Evolutionary conservation across 2,329 filamentous ascomycete genomes (phyloP), one percentile per base, ranked within the genome.

Genomic region (Cercospora zeae-maydis): DNA sequence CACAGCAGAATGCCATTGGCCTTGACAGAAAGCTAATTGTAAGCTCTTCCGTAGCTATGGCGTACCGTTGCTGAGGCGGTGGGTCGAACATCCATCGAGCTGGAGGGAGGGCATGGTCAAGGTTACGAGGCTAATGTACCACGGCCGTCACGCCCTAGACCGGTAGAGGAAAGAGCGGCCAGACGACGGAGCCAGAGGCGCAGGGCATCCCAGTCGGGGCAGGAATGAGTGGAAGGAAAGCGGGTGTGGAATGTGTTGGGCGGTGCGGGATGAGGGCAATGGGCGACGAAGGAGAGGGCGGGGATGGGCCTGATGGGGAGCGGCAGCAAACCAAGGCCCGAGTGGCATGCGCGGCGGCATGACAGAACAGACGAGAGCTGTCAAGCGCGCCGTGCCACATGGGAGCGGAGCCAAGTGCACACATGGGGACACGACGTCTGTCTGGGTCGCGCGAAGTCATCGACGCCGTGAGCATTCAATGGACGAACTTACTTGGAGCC

Each of bases 1-100:
- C 52, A 64, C 51, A 53, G 62, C 42, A 36, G 58, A 55, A 62
- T 63, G 67, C 71, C 68, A 73, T 73, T 73, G 73, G 72, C 66
- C 63, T 71, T 66, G 58, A 37, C 42, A 34, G 37, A 71, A 70
- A 72, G 71, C 72, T 75, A 75, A 67, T 59, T 36, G 63, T 65
- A 73, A 75, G 72, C 70, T 74, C 70, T 71, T 63, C 63, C 66
- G 59, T 58, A 64, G 58, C 55, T 61, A 51, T 63, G 57, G 36
- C 61, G 51, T 61, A 60, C 63, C 65, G 52, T 59, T 60, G 64
- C 70, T 63, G 67, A 39, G 58, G 63, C 65, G 65, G 70, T 68
- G 70, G 70, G 70, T 70, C 67, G 62, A 42, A 31, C 21, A 36
- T 27, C 45, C 51, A 57, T 49, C 51, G 58, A 47, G 61, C 57